Conservation (phyloP, 208 protist genomes). For the Trypanosoma mega region DNA sequence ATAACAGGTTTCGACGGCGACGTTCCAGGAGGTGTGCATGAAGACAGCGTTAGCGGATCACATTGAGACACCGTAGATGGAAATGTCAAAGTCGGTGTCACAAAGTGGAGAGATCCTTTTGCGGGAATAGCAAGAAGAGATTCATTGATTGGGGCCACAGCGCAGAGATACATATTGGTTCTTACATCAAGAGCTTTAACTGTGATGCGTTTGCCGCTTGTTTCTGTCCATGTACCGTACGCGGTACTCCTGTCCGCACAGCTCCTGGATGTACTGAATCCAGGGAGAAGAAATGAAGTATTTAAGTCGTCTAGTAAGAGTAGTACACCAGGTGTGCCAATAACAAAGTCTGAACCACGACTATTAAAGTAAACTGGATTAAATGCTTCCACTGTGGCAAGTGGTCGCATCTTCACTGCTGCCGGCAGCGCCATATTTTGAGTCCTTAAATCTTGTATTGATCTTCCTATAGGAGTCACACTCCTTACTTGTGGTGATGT, state of each 20-base stretch:
- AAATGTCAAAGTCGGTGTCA: conserved; percentile 26
- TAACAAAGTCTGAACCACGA: conserved; percentile 42
- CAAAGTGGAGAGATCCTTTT: conserved; percentile 19
- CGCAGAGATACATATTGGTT: conserved; percentile 46
- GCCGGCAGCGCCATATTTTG: conserved; percentile 13
- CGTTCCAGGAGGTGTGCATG: conserved; percentile 37
- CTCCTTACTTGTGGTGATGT: too few relatives aligned
- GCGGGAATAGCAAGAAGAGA: conserved; percentile 40
- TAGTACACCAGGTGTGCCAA: conserved; percentile 43
- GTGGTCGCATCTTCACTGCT: background rate
- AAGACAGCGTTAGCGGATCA: conserved; percentile 17
- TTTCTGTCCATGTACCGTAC: conserved; percentile 44
- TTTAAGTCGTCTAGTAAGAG: conserved; percentile 48
- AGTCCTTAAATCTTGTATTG: conserved; percentile 8
- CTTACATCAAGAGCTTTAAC: conserved; percentile 35
- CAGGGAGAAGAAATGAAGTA: conserved; percentile 29
- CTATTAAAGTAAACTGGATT: conserved; percentile 42
- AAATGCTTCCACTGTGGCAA: conserved; percentile 39
- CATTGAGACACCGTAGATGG: conserved; percentile 38
- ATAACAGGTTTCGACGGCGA: conserved; percentile 21
- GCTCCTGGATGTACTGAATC: conserved; percentile 45
- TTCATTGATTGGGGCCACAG: conserved; percentile 44
- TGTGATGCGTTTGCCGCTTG: conserved; percentile 28
- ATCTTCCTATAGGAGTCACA: too few relatives aligned
- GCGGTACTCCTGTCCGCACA: conserved; percentile 31